Conservation (phyloP, 805 yeast species). For the Candida rishiriensis region DNA sequence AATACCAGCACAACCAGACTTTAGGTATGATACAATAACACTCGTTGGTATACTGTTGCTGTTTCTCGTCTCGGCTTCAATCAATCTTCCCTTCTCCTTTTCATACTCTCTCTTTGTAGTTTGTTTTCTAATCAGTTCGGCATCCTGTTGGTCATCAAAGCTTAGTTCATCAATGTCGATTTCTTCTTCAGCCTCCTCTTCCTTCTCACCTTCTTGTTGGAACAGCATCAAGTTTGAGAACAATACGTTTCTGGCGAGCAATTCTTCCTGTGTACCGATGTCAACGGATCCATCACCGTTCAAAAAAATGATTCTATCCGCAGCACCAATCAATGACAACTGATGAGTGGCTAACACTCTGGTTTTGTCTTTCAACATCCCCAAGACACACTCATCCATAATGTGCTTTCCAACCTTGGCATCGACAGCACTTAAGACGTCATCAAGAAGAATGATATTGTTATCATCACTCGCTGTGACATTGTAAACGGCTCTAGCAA, state of each 20-base stretch:
- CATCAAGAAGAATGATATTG: slow-evolving; percentile 59
- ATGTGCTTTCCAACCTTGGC: slow-evolving; percentile 61
- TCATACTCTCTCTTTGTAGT: slow-evolving; percentile 14
- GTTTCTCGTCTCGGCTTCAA: slow-evolving; percentile 52
- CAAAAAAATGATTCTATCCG: slow-evolving; percentile 66
- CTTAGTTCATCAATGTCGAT: slow-evolving; percentile 16
- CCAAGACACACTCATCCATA: slow-evolving; percentile 57
- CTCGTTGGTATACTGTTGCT: slow-evolving; percentile 46
- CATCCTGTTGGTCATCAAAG: slow-evolving; percentile 10
- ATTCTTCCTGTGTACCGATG: slow-evolving; percentile 56
- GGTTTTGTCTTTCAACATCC: slow-evolving; percentile 53
- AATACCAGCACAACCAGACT: slow-evolving; percentile 50
- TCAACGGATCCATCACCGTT: slow-evolving; percentile 60
- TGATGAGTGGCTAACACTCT: slow-evolving; percentile 83
- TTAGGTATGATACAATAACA: slow-evolving; percentile 49
- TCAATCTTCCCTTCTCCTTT: slow-evolving; percentile 32
- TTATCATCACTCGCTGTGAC: slow-evolving; percentile 28
- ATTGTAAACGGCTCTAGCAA: slow-evolving; percentile 68
- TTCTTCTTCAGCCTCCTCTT: slow-evolving; percentile 19
- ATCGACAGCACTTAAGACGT: slow-evolving; percentile 67
- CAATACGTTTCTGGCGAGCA: slow-evolving; percentile 35
- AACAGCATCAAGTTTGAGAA: slow-evolving; percentile 38
- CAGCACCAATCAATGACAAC: slow-evolving; percentile 60
- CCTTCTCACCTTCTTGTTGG: slow-evolving; percentile 30
- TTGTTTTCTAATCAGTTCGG: slow-evolving; percentile 10